Percentiles rank a stretch among this genome's conserved stretches.
Conservation (phyloP, 179 eudicot species). For the Actinidia polygama region DNA sequence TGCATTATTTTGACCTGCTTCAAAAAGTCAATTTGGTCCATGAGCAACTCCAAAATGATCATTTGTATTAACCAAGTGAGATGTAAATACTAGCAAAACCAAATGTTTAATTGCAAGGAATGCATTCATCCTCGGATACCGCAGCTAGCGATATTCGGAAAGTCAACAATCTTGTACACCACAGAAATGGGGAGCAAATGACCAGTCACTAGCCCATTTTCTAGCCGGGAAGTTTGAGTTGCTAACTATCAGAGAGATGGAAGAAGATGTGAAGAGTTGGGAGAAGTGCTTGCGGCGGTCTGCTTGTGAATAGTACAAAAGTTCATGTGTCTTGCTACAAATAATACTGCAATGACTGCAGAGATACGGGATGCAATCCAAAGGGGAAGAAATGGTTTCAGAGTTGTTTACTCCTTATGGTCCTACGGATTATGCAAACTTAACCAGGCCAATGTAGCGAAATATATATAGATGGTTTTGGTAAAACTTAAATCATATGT, state of each 20-base stretch:
- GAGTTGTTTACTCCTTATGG: constrained; percentile 55
- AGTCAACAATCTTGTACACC: constrained; percentile 7
- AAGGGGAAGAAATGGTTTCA: constrained; percentile 47
- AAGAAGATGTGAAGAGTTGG: background rate
- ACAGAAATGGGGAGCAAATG: constrained; percentile 3
- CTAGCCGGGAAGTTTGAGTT: background rate
- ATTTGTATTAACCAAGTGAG: background rate
- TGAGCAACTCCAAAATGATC: constrained; percentile 24
- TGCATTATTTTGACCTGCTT: too few relatives aligned
- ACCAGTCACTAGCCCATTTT: background rate
- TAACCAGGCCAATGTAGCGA: too few relatives aligned
- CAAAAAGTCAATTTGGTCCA: constrained; percentile 27
- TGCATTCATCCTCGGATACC: constrained; percentile 3
- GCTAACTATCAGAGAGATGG: constrained; percentile 6
- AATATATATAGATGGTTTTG: too few relatives aligned
- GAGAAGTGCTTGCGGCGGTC: background rate
- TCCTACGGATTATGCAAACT: constrained; percentile 14
- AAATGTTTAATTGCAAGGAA: background rate
- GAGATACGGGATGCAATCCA: constrained; percentile 59
- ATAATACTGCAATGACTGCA: constrained; percentile 65
- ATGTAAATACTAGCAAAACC: background rate
- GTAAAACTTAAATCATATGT: too few relatives aligned
- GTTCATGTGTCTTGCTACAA: constrained; percentile 26
- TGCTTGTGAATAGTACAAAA: background rate
- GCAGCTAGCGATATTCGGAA: background rate